These are phyloP conservation scores for Sporothrix brasiliensis DNA, from an alignment of 2,329 filamentous ascomycete genomes.

Conservation along the genomic window DNA sequence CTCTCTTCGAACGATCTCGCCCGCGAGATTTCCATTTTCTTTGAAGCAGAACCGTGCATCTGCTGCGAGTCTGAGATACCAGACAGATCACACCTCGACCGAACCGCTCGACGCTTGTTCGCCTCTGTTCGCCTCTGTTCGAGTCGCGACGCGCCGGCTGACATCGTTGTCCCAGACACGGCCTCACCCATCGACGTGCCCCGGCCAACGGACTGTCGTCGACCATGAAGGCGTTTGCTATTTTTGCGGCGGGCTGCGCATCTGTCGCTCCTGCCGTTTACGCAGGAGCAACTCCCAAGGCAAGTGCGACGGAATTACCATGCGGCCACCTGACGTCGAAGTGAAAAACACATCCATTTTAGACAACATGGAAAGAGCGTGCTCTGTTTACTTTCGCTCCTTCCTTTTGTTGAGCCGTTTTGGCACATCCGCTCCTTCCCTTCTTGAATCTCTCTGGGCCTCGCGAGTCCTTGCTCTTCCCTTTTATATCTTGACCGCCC, in stretches of 20 bases:
- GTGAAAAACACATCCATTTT: background rate
- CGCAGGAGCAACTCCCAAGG: conserved; percentile 17
- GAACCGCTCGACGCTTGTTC: background rate
- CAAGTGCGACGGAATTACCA: conserved; percentile 13
- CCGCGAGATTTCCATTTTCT: background rate
- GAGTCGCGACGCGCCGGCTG: conserved; percentile 1
- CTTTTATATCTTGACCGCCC: background rate
- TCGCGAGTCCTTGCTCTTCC: background rate
- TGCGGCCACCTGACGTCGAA: background rate
- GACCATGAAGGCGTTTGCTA: conserved; percentile 27
- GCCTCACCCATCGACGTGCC: background rate
- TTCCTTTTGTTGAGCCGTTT: background rate
- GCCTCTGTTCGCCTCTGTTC: background rate
- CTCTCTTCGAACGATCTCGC: background rate
- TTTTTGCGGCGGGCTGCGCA: conserved; percentile 21
- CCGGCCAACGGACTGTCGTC: background rate
- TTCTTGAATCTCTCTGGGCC: background rate
- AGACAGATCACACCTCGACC: background rate
- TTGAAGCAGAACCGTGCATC: background rate
- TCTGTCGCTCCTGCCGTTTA: conserved; percentile 27
- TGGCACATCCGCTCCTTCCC: background rate
- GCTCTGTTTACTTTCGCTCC: conserved; percentile 9
- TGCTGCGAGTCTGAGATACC: background rate
- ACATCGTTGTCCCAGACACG: background rate
- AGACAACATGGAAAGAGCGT: background rate